Evolutionary conservation across 768 basidiomycete species (phyloP).

Genomic region (Coprinopsis marcescibilis): DNA sequence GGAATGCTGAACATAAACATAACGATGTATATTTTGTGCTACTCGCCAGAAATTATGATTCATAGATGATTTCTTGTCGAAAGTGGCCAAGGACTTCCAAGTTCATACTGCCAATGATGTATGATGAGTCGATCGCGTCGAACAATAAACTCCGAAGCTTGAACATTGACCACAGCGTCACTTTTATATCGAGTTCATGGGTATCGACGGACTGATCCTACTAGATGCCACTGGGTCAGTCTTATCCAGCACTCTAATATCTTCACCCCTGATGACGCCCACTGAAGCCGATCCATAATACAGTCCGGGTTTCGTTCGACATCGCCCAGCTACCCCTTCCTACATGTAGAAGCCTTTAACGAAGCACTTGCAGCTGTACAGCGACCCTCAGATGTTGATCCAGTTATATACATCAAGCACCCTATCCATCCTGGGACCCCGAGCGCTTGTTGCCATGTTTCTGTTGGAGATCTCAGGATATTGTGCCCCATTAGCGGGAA

Average conservation of each 20-base stretch:
- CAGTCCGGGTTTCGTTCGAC: constrained; percentile 85
- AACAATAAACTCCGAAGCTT: not conserved
- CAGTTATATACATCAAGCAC: constrained; percentile 62
- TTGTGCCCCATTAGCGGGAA: constrained; percentile 81
- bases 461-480: constrained; percentile 68
- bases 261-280: constrained; percentile 17
- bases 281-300: constrained; percentile 66
- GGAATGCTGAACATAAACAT: not conserved
- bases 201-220: constrained; percentile 78
- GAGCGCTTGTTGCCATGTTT: constrained; percentile 82
- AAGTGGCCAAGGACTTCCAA: not conserved
- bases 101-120: too few relatives aligned
- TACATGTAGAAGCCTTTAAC: constrained; percentile 84
- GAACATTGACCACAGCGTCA: not conserved
- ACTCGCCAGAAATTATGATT: too few relatives aligned
- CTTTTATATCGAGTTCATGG: constrained; percentile 39
- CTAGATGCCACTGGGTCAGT: constrained; percentile 68
- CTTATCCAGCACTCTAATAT: constrained; percentile 15
- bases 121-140: too few relatives aligned
- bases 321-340: constrained; percentile 69
- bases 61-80: too few relatives aligned
- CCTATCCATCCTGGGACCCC: constrained; percentile 40
- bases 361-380: constrained; percentile 56
- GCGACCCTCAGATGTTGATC: constrained; percentile 56
- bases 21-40: too few relatives aligned